A percentile compares a stretch with the other conserved stretches of the same genome.
Evolutionary conservation across 176 grass and related monocot species (phyloP).

Genomic region (Aechmea fasciata): DNA sequence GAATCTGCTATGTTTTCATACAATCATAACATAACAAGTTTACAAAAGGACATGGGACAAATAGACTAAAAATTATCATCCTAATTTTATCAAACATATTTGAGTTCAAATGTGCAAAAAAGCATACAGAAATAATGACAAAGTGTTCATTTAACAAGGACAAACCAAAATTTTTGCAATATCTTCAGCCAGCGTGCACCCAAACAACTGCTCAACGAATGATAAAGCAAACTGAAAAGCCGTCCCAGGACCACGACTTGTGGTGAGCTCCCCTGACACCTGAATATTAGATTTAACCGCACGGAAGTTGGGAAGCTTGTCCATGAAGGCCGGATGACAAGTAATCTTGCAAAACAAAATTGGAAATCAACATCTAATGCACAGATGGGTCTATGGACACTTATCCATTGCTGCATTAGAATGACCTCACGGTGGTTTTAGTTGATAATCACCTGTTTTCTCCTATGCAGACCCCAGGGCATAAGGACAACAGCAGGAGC

Average conservation of each 20-base stretch:
- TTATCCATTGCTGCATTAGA: neutral
- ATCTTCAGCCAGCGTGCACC: conserved; percentile 42
- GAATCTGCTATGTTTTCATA: too few relatives aligned
- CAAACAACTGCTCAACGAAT: conserved; percentile 85
- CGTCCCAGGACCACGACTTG: conserved; percentile 81
- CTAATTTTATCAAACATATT: neutral
- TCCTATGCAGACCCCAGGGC: conserved; percentile 74
- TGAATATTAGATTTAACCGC: conserved; percentile 77
- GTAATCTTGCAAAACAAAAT: conserved; percentile 55
- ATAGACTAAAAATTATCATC: too few relatives aligned
- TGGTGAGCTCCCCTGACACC: conserved; percentile 78
- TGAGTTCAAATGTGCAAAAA: conserved; percentile 11
- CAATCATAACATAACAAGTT: too few relatives aligned
- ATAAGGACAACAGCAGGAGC: conserved; percentile 74
- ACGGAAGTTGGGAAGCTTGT: conserved; percentile 71
- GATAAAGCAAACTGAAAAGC: conserved; percentile 73
- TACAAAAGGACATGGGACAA: too few relatives aligned
- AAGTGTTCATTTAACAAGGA: conserved; percentile 10
- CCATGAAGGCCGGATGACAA: conserved; percentile 85
- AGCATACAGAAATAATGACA: neutral
- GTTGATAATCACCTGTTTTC: conserved; percentile 48
- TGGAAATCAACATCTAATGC: neutral
- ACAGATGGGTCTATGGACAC: neutral
- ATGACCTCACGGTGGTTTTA: neutral
- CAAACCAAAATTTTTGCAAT: conserved; percentile 50